Base-by-base conservation (phyloP, 2,329 filamentous ascomycete genomes). In the Pleurostoma richardsiae region DNA sequence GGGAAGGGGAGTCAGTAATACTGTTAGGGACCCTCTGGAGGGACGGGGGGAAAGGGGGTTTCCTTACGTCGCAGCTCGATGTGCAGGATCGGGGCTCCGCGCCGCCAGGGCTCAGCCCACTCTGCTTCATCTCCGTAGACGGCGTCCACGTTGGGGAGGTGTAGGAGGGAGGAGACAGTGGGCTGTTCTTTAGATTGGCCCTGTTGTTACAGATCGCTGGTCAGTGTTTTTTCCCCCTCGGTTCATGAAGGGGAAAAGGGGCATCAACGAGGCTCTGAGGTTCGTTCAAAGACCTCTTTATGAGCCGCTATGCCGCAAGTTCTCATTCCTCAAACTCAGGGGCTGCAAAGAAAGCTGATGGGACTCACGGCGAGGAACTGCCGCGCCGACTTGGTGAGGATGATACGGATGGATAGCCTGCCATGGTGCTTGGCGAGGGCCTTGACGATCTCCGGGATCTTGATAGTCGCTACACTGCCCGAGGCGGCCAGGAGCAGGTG, bases 41-140 rank as follows among this genome's bases (percentile, higher is more conserved):
- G 19, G 19, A 19, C 19, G 19, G 19, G 19, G 19, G 19, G 19
- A 19, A 19, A 19, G 19, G 19, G 19, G 19, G 19, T 19, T 19
- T 19, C 19, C 19, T 19, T 19, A 19, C 19, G 76, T 30, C 91
- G 75, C 46, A 96, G 70, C 64, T 95, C 89, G 56, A 99, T 97
- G 61, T 99, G 94, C 47, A 97, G 69, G 41, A 99, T 95, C 3
- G 76, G 74, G n/a, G 80, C 80, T 4, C 86, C 88, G 3, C 91
- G 77, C 27, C 75, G 79, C 92, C 92, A 97, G 0, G 88, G 82
- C 40, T 74, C 71, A 10, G 73, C 67, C 90, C 91, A 96, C 66
- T 97, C 94, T 53, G 91, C 88, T n/a, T 81, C 79, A 60, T 97
- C 90, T 6, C 77, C 72, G 66, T 96, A 91, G 42, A 96, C 76